Evolutionary conservation across 345 rosid genomes (phyloP).

Genomic region (Salix koriyanagi): DNA sequence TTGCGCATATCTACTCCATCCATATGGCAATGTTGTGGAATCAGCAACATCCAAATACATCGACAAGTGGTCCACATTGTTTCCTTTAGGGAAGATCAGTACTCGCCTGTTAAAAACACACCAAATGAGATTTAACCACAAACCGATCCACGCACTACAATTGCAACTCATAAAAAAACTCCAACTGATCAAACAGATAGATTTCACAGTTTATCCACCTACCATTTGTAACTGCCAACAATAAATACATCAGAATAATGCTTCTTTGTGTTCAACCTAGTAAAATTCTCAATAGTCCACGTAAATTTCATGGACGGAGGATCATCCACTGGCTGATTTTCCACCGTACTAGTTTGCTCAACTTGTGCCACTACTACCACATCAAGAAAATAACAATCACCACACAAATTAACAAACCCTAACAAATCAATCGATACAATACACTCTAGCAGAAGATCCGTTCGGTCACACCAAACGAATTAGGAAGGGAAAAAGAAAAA

Average conservation of each 20-base stretch:
- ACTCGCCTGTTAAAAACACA: constrained; percentile 61
- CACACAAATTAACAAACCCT: not conserved
- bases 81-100: constrained; percentile 81
- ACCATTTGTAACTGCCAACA: constrained; percentile 95
- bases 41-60: constrained; percentile 98
- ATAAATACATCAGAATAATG: constrained; percentile 68
- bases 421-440: not conserved
- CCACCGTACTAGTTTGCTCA: constrained; percentile 55
- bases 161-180: not conserved
- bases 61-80: constrained; percentile 86
- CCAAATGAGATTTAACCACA: constrained; percentile 8
- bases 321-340: constrained; percentile 75
- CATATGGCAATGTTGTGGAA: constrained; percentile 68
- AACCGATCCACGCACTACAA: not conserved
- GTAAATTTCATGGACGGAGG: constrained; percentile 74
- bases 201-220: not conserved
- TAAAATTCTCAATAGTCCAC: constrained; percentile 74
- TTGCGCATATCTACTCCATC: constrained; percentile 93
- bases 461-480: constrained; percentile 6
- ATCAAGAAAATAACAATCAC: not conserved
- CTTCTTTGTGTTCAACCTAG: constrained; percentile 69
- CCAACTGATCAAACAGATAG: not conserved
- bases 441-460: constrained; percentile 2
- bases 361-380: constrained; percentile 42
- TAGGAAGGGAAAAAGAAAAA: not conserved